Conservation (phyloP, 1,139 yeast genomes). For the Starmera stellimalicola region DNA sequence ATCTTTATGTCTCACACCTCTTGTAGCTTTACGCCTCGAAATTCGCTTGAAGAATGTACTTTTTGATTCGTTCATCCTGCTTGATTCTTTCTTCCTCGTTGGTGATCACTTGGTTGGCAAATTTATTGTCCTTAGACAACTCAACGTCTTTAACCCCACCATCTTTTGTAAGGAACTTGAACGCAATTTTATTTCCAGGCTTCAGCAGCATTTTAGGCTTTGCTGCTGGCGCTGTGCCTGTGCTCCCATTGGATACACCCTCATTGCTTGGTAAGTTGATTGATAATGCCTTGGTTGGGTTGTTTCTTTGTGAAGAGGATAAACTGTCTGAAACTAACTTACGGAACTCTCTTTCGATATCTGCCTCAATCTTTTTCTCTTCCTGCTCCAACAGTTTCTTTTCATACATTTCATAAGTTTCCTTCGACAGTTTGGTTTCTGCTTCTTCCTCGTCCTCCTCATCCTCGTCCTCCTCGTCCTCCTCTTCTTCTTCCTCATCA, state of each 20-base stretch:
- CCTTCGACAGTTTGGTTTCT: slow-evolving; percentile 10
- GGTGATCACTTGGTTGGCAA: slow-evolving; percentile 34
- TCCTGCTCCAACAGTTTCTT: slow-evolving; percentile 26
- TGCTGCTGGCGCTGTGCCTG: background rate
- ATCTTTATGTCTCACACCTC: background rate
- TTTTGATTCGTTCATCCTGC: slow-evolving; percentile 28
- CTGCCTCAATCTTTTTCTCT: slow-evolving; percentile 38
- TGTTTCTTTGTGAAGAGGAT: slow-evolving; percentile 23
- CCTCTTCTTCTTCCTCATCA: slow-evolving; percentile 19
- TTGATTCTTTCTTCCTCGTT: slow-evolving; percentile 25
- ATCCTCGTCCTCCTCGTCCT: slow-evolving; percentile 15
- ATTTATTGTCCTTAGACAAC: slow-evolving; percentile 38
- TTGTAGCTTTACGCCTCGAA: slow-evolving; percentile 17
- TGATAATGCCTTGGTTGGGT: slow-evolving; percentile 15
- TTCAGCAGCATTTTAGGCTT: background rate
- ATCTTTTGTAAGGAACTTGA: slow-evolving; percentile 41
- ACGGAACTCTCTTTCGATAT: slow-evolving; percentile 45
- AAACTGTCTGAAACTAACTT: slow-evolving; percentile 41
- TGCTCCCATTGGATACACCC: slow-evolving; percentile 2
- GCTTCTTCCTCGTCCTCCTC: slow-evolving; percentile 20
- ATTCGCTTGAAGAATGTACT: slow-evolving; percentile 24
- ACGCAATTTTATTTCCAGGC: slow-evolving; percentile 24
- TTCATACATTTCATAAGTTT: slow-evolving; percentile 28
- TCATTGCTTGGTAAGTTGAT: slow-evolving; percentile 9
- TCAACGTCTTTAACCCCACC: slow-evolving; percentile 38